These are phyloP conservation scores for Botrytis paeoniae DNA, from an alignment of 2,329 filamentous ascomycete genomes.

Conservation along the genomic window DNA sequence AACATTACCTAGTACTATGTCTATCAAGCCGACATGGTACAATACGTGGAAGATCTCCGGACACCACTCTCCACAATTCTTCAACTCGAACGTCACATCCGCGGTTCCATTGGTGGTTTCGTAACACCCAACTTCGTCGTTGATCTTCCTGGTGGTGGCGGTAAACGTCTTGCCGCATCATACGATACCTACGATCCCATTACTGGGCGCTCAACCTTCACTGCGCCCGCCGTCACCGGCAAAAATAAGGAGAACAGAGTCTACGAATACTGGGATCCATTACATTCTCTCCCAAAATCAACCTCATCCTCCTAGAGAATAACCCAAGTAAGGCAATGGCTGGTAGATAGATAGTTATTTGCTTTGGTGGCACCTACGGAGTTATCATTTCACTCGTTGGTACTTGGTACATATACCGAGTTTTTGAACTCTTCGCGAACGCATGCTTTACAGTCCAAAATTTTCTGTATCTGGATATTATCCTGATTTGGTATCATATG, in stretches of 20 bases:
- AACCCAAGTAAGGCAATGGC: neutral
- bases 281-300: conserved; percentile 12
- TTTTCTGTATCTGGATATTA: neutral
- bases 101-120: conserved; percentile 60
- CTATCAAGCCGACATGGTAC: conserved; percentile 63
- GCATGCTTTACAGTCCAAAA: neutral
- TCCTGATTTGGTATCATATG: neutral
- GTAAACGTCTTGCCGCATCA: conserved; percentile 57
- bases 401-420: neutral
- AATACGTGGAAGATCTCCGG: conserved; percentile 58
- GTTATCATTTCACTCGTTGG: neutral
- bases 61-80: conserved; percentile 59
- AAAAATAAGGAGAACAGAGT: conserved; percentile 45
- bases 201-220: conserved; percentile 54
- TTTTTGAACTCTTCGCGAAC: neutral
- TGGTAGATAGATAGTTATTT: conserved; percentile 13
- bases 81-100: conserved; percentile 54
- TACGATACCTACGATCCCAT: conserved; percentile 51
- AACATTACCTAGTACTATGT: conserved; percentile 55
- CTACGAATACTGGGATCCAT: conserved; percentile 58
- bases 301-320: neutral
- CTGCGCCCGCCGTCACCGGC: conserved; percentile 52
- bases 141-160: conserved; percentile 61
- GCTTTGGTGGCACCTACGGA: conserved; percentile 2
- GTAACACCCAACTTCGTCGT: conserved; percentile 61